These are phyloP conservation scores for Acorus calamus DNA, from an alignment of 106 monocot genomes.

Conservation along the genomic window DNA sequence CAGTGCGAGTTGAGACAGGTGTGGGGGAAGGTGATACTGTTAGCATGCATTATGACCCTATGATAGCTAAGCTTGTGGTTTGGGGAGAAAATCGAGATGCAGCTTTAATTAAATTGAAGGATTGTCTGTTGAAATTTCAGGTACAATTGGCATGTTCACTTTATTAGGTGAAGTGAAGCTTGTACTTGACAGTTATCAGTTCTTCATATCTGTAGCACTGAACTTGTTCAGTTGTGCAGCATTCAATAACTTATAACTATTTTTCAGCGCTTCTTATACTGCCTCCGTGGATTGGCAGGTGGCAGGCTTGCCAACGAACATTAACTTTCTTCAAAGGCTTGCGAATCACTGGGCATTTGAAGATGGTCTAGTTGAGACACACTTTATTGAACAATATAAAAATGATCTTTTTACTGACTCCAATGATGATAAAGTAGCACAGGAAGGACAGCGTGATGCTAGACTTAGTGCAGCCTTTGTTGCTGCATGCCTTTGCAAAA, in stretches of 20 bases:
- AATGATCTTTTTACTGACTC: constrained; percentile 51
- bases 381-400: constrained; percentile 88
- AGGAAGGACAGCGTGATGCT: constrained; percentile 25
- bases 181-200: background rate
- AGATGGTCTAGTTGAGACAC: constrained; percentile 83
- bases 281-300: constrained; percentile 36
- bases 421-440: constrained; percentile 6
- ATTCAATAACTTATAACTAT: background rate
- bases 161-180: background rate
- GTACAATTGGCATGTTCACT: constrained; percentile 12
- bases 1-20: constrained; percentile 96
- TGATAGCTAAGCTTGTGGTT: constrained; percentile 99
- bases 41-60: constrained; percentile 97
- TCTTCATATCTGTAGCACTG: no score
- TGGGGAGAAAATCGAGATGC: constrained; percentile 89
- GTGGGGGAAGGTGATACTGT: constrained; percentile 83
- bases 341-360: constrained; percentile 88
- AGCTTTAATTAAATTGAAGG: constrained; percentile 76
- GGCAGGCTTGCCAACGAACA: constrained; percentile 97
- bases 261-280: background rate
- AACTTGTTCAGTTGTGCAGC: no score
- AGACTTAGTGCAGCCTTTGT: constrained; percentile 56
- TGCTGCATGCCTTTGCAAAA: constrained; percentile 74
- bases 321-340: constrained; percentile 69
- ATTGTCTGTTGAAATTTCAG: constrained; percentile 81